phyloP scores from a whole-genome alignment of 768 basidiomycete species.

The Phanerochaete carnosa region DNA sequence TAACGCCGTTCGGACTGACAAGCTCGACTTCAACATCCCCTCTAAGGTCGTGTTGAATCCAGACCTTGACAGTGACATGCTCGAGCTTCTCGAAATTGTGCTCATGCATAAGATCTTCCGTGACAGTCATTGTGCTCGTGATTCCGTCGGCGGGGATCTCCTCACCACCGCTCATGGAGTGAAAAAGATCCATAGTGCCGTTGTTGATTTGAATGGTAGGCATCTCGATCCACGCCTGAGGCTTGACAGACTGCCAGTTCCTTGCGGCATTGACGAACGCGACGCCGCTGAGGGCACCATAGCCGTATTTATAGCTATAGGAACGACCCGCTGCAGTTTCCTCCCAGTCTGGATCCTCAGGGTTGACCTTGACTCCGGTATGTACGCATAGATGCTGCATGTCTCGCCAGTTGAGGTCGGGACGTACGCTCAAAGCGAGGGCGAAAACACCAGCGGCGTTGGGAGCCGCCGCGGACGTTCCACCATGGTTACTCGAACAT shows the following conservation, averaged over 20 bases:
- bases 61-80: conserved; percentile 89
- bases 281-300: conserved; percentile 83
- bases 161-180: conserved; percentile 59
- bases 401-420: conserved; percentile 96
- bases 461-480: conserved; percentile 97
- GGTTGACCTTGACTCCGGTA: conserved; percentile 75
- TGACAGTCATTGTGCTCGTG: conserved; percentile 59
- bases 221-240: conserved; percentile 87
- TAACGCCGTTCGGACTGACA: conserved; percentile 79
- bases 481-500: conserved; percentile 84
- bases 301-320: conserved; percentile 95
- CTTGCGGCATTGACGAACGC: conserved; percentile 78
- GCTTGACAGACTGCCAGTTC: conserved; percentile 85
- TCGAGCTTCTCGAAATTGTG: conserved; percentile 88
- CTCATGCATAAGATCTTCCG: conserved; percentile 57
- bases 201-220: conserved; percentile 64
- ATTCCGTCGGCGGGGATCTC: conserved; percentile 67
- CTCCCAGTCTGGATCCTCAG: conserved; percentile 94
- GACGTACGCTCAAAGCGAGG: conserved; percentile 82
- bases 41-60: conserved; percentile 82
- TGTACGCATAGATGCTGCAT: conserved; percentile 86
- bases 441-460: conserved; percentile 94
- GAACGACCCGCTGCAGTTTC: conserved; percentile 62
- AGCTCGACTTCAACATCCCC: conserved; percentile 95
- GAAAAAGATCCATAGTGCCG: conserved; percentile 52